A percentile compares a stretch with the other conserved stretches of the same genome.
Evolutionary conservation across 1,284 basidiomycete species (phyloP).

Genomic region (Anthracocystis walkeri): DNA sequence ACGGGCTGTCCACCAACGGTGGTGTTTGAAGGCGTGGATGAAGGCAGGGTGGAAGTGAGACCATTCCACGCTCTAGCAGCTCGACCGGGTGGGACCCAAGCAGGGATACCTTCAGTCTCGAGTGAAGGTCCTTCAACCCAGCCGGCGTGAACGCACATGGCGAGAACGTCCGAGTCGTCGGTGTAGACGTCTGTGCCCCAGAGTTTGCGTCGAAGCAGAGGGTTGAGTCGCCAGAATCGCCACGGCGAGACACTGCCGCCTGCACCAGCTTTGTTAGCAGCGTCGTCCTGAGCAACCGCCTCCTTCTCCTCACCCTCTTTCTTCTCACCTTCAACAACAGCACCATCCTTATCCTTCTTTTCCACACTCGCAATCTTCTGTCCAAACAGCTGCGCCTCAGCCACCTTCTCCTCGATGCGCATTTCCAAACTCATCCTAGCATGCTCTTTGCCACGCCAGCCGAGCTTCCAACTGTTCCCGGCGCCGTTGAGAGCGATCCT

Average conservation of each 20-base stretch:
- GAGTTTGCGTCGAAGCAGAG: conserved; percentile 68
- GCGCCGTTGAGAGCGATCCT: conserved; percentile 22
- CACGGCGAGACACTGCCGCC: conserved; percentile 27
- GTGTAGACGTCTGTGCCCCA: conserved; percentile 76
- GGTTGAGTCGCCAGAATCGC: conserved; percentile 61
- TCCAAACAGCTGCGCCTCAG: conserved; percentile 39
- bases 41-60: conserved; percentile 7
- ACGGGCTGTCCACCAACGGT: conserved; percentile 8
- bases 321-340: background rate
- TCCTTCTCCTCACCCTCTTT: background rate
- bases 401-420: conserved; percentile 44
- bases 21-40: background rate
- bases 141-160: conserved; percentile 73
- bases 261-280: background rate
- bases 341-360: background rate
- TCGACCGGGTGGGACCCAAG: conserved; percentile 58
- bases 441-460: conserved; percentile 66
- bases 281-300: background rate
- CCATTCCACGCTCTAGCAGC: conserved; percentile 61
- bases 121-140: conserved; percentile 71
- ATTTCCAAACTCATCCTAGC: conserved; percentile 59
- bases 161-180: conserved; percentile 74
- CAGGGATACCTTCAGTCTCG: conserved; percentile 50
- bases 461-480: conserved; percentile 58
- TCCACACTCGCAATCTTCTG: conserved; percentile 9